A percentile compares a stretch with the other conserved stretches of the same genome.
Evolutionary conservation across 163 green algal genomes (phyloP).

Genomic region (Prototheca cutis): DNA sequence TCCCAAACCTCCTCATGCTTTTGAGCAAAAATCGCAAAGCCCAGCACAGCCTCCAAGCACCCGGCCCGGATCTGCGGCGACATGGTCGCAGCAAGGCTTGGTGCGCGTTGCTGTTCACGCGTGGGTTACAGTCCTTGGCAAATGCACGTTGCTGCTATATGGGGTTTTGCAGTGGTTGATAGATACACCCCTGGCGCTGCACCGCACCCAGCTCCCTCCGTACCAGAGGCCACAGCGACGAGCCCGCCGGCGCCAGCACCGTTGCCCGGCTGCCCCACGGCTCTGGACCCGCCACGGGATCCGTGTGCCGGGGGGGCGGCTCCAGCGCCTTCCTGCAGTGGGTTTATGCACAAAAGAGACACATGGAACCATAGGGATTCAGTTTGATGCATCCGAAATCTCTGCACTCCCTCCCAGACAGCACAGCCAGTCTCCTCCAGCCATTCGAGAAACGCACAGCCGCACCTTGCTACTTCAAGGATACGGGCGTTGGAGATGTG

Average conservation of each 20-base stretch:
- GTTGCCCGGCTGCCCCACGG: not conserved
- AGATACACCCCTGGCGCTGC: too few relatives aligned
- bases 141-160: not conserved
- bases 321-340: constrained; percentile 47
- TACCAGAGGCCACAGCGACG: not conserved
- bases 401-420: too few relatives aligned
- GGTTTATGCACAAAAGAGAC: too few relatives aligned
- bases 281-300: constrained; percentile 25
- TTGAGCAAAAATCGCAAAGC: constrained; percentile 33
- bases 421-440: too few relatives aligned
- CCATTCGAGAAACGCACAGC: too few relatives aligned
- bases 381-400: too few relatives aligned
- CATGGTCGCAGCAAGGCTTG: too few relatives aligned
- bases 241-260: not conserved
- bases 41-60: constrained; percentile 28
- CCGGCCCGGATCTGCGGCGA: constrained; percentile 9
- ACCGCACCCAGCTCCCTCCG: too few relatives aligned
- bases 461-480: constrained; percentile 18
- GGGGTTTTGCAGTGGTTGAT: not conserved
- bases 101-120: too few relatives aligned
- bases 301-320: constrained; percentile 31
- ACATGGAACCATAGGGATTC: too few relatives aligned
- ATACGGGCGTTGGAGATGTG: constrained; percentile 24
- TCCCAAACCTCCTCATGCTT: constrained; percentile 46
- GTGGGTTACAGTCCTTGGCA: not conserved